Evolutionary conservation across 202 grass and related monocot genomes (phyloP).

Genomic region (Carex sylvatica): DNA sequence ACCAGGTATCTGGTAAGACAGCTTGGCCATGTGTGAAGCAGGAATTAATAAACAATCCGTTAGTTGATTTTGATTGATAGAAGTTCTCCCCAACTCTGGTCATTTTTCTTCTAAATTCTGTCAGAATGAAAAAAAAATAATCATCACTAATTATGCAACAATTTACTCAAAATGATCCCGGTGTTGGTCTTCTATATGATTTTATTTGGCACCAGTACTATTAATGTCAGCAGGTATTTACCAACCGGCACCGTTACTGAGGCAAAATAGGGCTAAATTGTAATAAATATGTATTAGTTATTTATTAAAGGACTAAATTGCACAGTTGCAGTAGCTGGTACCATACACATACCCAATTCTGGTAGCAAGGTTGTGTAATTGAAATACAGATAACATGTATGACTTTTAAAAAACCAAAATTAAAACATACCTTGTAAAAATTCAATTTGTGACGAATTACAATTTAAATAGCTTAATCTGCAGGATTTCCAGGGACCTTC

Average conservation of each 20-base stretch:
- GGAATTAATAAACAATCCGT: constrained; percentile 75
- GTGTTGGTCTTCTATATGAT: not conserved
- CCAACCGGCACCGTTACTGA: not conserved
- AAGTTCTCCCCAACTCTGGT: constrained; percentile 28
- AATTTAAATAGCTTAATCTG: constrained; percentile 59
- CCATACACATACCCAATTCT: not conserved
- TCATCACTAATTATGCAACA: not conserved
- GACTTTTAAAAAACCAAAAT: not conserved
- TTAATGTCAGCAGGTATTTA: not conserved
- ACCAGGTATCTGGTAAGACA: constrained; percentile 44
- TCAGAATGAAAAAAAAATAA: not conserved
- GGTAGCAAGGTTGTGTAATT: not conserved
- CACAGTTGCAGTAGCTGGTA: not conserved
- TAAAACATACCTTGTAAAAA: constrained; percentile 57
- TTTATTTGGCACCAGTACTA: not conserved
- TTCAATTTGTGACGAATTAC: constrained; percentile 48
- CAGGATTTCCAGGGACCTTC: constrained; percentile 46
- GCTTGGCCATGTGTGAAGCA: constrained; percentile 79
- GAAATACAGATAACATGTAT: not conserved
- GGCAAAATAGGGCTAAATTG: not conserved
- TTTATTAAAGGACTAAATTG: not conserved
- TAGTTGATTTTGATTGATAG: constrained; percentile 36
- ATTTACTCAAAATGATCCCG: not conserved
- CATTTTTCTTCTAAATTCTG: constrained; percentile 73
- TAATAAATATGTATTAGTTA: no score